These are phyloP conservation scores for Umbelopsis isabellina DNA, from an alignment of 192 early-diverging fungal genomes.

Conservation along the genomic window DNA sequence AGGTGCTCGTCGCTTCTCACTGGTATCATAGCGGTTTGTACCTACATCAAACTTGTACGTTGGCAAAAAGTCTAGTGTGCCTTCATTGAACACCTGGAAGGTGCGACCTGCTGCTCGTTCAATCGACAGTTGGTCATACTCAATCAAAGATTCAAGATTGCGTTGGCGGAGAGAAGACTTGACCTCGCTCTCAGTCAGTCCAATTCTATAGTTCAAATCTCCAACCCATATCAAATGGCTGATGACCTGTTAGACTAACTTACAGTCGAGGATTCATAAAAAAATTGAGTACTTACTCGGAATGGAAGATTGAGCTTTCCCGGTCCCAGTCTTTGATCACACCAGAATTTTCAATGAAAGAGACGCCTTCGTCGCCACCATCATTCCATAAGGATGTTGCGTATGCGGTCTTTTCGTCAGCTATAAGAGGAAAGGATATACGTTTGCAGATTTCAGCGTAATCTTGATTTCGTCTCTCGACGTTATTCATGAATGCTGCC, in stretches of 20 bases:
- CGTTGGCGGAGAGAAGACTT: slow-evolving; percentile 56
- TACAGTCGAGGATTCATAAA: background rate
- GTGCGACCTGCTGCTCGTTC: slow-evolving; percentile 67
- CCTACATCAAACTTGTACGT: slow-evolving; percentile 95
- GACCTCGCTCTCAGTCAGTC: slow-evolving; percentile 63
- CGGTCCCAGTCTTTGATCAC: slow-evolving; percentile 19
- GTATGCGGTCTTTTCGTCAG: slow-evolving; percentile 22
- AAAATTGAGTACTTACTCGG: slow-evolving; percentile 56
- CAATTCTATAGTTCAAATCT: slow-evolving; percentile 94
- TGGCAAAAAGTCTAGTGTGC: slow-evolving; percentile 74
- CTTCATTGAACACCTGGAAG: slow-evolving; percentile 89
- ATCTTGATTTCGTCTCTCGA: slow-evolving; percentile 88
- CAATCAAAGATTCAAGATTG: slow-evolving; percentile 66
- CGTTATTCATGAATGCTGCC: slow-evolving; percentile 78
- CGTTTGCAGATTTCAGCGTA: slow-evolving; percentile 83
- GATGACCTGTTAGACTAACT: background rate
- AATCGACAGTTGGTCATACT: slow-evolving; percentile 81
- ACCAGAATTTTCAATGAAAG: slow-evolving; percentile 24
- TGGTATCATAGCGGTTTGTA: slow-evolving; percentile 78
- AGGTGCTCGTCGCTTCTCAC: slow-evolving; percentile 82
- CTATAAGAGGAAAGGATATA: slow-evolving; percentile 54
- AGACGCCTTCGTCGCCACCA: slow-evolving; percentile 41
- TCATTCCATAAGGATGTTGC: slow-evolving; percentile 32
- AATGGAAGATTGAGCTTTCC: slow-evolving; percentile 63
- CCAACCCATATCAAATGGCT: slow-evolving; percentile 90